phyloP scores from a whole-genome alignment of 2,329 filamentous ascomycete genomes.

The Zasmidium angulare region DNA sequence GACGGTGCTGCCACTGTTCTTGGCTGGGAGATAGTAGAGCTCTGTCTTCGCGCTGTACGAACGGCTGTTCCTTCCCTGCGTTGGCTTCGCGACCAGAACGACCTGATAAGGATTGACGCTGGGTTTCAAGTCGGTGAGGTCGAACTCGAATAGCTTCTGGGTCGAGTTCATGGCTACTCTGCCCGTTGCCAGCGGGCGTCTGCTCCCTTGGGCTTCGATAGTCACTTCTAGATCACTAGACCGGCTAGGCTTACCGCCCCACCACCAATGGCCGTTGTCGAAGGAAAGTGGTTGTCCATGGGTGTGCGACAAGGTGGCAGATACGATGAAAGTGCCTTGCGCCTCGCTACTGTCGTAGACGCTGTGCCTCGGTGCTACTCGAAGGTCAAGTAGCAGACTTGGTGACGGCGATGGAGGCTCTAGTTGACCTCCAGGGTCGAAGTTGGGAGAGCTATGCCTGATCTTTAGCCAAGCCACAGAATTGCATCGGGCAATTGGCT shows the following conservation, averaged over 20 bases:
- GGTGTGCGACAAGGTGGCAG: conserved; percentile 42
- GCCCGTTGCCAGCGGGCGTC: conserved; percentile 15
- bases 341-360: conserved; percentile 49
- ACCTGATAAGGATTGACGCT: conserved; percentile 39
- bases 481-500: neutral
- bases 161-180: conserved; percentile 40
- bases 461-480: neutral
- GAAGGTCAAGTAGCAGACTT: conserved; percentile 43
- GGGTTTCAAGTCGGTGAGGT: conserved; percentile 31
- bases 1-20: conserved; percentile 46
- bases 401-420: conserved; percentile 39
- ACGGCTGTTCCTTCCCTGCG: conserved; percentile 20
- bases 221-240: conserved; percentile 16
- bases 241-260: neutral
- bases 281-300: conserved; percentile 37
- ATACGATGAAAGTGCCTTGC: conserved; percentile 43
- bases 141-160: conserved; percentile 38
- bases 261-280: neutral
- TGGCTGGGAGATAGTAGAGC: conserved; percentile 44
- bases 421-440: conserved; percentile 51
- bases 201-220: conserved; percentile 14
- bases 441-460: conserved; percentile 42
- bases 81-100: conserved; percentile 29
- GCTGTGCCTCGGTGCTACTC: conserved; percentile 48
- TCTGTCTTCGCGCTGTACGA: conserved; percentile 36